Evolutionary conservation across 2,329 filamentous ascomycete species (phyloP).

Genomic region (Stagonosporopsis rhizophila): DNA sequence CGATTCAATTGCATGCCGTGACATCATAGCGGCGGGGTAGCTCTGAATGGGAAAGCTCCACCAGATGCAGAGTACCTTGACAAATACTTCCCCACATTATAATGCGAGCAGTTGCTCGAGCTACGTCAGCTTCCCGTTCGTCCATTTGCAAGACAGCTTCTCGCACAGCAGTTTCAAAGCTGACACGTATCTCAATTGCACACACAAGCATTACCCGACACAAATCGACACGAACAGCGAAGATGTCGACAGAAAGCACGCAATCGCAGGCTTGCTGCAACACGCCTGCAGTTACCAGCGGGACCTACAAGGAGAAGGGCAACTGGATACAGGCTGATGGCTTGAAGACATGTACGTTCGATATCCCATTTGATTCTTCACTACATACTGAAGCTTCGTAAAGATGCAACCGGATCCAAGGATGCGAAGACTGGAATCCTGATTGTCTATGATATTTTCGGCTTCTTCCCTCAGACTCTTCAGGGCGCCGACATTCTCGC

Average conservation of each 20-base stretch:
- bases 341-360: conserved; percentile 64
- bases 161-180: conserved; percentile 2
- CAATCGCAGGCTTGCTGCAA: conserved; percentile 55
- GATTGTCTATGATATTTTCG: conserved; percentile 68
- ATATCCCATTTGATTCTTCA: not conserved
- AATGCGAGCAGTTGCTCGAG: conserved; percentile 25
- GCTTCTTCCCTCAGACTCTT: conserved; percentile 68
- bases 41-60: conserved; percentile 17
- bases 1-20: conserved; percentile 10
- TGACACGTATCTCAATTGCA: conserved; percentile 1
- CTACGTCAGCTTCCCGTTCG: conserved; percentile 18
- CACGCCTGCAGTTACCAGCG: conserved; percentile 56
- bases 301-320: conserved; percentile 64
- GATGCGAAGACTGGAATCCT: conserved; percentile 65
- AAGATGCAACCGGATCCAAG: conserved; percentile 64
- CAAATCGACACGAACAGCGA: conserved; percentile 20
- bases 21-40: conserved; percentile 33
- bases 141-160: conserved; percentile 9
- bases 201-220: conserved; percentile 2
- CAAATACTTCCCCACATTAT: conserved; percentile 23
- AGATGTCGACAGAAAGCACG: conserved; percentile 47
- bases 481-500: conserved; percentile 70
- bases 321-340: conserved; percentile 66
- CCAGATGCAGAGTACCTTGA: conserved; percentile 19
- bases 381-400: not conserved